These are phyloP conservation scores for Dothideomycetes sp. DNA, from an alignment of 2,329 filamentous ascomycete genomes.

Conservation along the genomic window DNA sequence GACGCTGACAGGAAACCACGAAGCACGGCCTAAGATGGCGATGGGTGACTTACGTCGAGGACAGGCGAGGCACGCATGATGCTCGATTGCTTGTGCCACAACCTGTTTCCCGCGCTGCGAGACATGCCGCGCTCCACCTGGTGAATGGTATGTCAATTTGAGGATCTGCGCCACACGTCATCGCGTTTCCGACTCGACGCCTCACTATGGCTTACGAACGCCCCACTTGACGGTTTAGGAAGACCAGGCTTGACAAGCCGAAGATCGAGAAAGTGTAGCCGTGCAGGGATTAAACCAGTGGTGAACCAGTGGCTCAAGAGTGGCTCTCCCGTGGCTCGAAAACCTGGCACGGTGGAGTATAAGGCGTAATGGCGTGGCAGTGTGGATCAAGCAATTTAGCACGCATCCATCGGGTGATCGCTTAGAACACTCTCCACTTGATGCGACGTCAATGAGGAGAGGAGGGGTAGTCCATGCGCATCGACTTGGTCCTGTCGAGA, in stretches of 20 bases:
- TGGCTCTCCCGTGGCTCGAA: neutral
- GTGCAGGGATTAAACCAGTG: too few species aligned
- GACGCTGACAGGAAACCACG: neutral
- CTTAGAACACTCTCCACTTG: too few species aligned
- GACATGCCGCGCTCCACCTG: too few species aligned
- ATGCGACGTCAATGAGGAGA: too few species aligned
- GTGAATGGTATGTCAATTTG: too few species aligned
- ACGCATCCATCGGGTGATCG: neutral
- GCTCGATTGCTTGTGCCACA: too few species aligned
- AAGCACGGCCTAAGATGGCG: neutral
- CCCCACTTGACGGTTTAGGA: too few species aligned
- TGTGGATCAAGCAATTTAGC: neutral
- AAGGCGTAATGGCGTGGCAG: neutral
- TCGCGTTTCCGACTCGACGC: neutral
- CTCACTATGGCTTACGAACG: neutral
- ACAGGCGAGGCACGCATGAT: neutral
- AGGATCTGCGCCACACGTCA: neutral
- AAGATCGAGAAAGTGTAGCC: neutral
- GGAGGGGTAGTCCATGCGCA: too few species aligned
- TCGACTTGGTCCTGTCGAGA: too few species aligned
- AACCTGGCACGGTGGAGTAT: neutral
- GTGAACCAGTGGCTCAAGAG: neutral
- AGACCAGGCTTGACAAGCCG: neutral
- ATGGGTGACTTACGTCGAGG: neutral
- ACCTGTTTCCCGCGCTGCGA: neutral